A percentile compares a stretch with the other conserved stretches of the same genome.
phyloP scores from a whole-genome alignment of 2,329 filamentous ascomycete species.

The Colletotrichum cordylinicola region DNA sequence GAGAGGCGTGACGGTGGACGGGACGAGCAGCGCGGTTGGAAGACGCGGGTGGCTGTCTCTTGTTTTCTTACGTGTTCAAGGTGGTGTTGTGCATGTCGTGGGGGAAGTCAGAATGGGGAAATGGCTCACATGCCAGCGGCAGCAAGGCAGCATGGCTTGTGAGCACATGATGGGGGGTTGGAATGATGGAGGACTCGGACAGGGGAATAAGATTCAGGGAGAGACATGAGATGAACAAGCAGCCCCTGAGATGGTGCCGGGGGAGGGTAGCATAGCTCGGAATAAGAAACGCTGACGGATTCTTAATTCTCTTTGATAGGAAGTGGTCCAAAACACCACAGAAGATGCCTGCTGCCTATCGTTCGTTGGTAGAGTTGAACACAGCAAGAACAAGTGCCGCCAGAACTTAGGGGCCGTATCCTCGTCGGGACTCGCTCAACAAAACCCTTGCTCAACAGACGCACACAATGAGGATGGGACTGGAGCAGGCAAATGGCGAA shows the following conservation, averaged over 20 bases:
- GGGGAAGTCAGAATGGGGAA: neutral
- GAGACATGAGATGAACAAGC: constrained; percentile 14
- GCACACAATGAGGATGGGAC: neutral
- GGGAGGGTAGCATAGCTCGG: neutral
- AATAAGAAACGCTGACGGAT: neutral
- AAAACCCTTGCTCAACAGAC: neutral
- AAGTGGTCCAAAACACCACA: neutral
- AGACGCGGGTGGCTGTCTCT: neutral
- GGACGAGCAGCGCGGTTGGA: neutral
- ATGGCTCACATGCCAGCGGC: neutral
- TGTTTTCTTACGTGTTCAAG: neutral
- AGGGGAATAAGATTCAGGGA: neutral
- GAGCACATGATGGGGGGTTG: neutral
- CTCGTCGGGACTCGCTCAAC: neutral
- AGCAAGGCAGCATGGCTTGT: too few relatives aligned
- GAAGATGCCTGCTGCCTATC: neutral
- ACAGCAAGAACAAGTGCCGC: neutral
- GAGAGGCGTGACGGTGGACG: neutral
- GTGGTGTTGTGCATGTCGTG: neutral
- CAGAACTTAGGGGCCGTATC: neutral
- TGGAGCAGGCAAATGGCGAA: neutral
- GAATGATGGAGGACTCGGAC: neutral
- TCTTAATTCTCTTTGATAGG: neutral
- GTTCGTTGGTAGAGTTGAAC: neutral
- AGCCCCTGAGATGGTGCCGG: neutral